These are phyloP conservation scores for Viola odorata DNA, from an alignment of 345 rosid genomes.

Conservation along the genomic window DNA sequence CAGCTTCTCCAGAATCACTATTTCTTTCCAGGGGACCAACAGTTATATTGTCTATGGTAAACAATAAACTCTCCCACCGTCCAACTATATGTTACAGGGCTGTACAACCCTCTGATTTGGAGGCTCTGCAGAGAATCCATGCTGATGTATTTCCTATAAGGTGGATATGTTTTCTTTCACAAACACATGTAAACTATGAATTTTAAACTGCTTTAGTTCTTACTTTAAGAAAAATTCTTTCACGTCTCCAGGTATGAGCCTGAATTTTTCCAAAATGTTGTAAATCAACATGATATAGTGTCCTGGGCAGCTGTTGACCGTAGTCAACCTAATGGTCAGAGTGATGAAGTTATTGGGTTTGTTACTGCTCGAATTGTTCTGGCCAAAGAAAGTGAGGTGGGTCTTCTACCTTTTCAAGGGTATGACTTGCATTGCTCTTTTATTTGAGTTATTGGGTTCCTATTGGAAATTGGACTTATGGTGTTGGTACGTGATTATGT, in stretches of 20 bases:
- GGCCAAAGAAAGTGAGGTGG: constrained; percentile 85
- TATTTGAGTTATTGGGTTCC: constrained; percentile 6
- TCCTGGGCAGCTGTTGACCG: constrained; percentile 95
- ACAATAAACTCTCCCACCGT: constrained; percentile 34
- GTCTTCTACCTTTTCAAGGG: constrained; percentile 23
- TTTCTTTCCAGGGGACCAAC: constrained; percentile 43
- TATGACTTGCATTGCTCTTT: constrained; percentile 7
- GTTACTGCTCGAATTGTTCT: constrained; percentile 69
- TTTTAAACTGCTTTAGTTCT: constrained; percentile 3
- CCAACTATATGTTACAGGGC: constrained; percentile 70
- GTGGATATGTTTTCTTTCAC: constrained; percentile 23
- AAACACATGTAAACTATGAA: constrained; percentile 4
- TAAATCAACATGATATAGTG: constrained; percentile 64
- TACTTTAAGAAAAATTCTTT: constrained; percentile 15
- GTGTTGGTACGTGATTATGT: too few species aligned
- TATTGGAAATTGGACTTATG: too few species aligned
- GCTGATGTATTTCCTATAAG: constrained; percentile 77
- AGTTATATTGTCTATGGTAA: constrained; percentile 45
- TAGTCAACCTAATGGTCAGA: constrained; percentile 54
- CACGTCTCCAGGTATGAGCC: constrained; percentile 72
- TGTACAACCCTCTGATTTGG: constrained; percentile 67
- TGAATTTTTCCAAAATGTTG: constrained; percentile 88
- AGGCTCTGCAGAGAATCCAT: constrained; percentile 65
- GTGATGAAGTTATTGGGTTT: constrained; percentile 87
- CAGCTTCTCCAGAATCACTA: constrained; percentile 25